Evolutionary conservation across 1,139 yeast genomes (phyloP).

Genomic region (Martiniozyma asiatica): DNA sequence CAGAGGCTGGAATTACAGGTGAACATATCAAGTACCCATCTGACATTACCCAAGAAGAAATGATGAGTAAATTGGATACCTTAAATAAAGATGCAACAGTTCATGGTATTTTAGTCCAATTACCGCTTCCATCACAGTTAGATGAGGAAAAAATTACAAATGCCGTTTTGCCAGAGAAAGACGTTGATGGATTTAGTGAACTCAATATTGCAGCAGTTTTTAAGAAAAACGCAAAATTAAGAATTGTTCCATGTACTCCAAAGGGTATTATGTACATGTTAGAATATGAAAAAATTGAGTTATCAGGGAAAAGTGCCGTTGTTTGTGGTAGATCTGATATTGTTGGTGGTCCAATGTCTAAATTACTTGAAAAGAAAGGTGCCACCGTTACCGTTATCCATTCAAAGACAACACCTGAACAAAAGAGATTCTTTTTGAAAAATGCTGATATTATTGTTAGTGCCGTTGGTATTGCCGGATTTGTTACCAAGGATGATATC

Average conservation of each 20-base stretch:
- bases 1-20: conserved; percentile 53
- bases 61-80: conserved; percentile 41
- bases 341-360: conserved; percentile 73
- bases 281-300: conserved; percentile 45
- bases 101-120: conserved; percentile 61
- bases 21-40: conserved; percentile 46
- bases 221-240: conserved; percentile 61
- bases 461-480: conserved; percentile 65
- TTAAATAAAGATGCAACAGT: conserved; percentile 53
- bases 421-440: conserved; percentile 34
- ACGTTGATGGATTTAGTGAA: conserved; percentile 72
- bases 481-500: conserved; percentile 61
- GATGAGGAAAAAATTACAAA: conserved; percentile 60
- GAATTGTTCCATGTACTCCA: conserved; percentile 71
- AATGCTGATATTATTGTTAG: conserved; percentile 65
- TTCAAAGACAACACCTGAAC: conserved; percentile 58
- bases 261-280: conserved; percentile 61
- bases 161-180: conserved; percentile 55
- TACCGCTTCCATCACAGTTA: conserved; percentile 62
- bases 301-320: conserved; percentile 62
- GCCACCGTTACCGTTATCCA: conserved; percentile 72
- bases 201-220: conserved; percentile 66
- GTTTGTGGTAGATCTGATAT: conserved; percentile 75
- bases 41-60: conserved; percentile 41
- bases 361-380: conserved; percentile 56